A percentile compares a stretch with the other conserved stretches of the same genome.
These are phyloP conservation scores for Dothistroma pini DNA, from an alignment of 2,329 filamentous ascomycete species.

Conservation along the genomic window DNA sequence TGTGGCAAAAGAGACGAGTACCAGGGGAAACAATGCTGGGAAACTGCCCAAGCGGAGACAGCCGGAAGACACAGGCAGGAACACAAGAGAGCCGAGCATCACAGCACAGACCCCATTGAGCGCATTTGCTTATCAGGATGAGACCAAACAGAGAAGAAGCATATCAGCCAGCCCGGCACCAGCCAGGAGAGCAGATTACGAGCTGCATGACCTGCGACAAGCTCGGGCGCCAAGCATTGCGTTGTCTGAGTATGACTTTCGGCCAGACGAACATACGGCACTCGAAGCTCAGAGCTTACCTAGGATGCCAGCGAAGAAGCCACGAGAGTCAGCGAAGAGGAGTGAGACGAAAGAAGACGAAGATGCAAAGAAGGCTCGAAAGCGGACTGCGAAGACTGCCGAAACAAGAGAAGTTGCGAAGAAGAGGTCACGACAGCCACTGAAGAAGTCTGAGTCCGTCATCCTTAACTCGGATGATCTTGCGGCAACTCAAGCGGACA, in stretches of 20 bases:
- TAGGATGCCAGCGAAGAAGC: slow-evolving; percentile 6
- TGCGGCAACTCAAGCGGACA: slow-evolving; percentile 4
- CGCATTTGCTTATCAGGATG: slow-evolving; percentile 2
- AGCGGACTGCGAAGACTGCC: slow-evolving; percentile 8
- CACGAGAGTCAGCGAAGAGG: background rate
- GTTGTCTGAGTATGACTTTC: slow-evolving; percentile 20
- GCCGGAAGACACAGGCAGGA: background rate
- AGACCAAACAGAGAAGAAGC: background rate
- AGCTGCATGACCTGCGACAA: background rate
- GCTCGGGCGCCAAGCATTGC: slow-evolving; percentile 16
- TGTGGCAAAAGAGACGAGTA: background rate
- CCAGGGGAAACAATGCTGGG: slow-evolving; percentile 4
- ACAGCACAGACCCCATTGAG: background rate
- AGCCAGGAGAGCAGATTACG: background rate
- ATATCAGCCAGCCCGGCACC: background rate
- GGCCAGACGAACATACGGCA: slow-evolving; percentile 6
- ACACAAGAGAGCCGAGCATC: background rate
- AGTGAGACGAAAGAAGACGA: background rate
- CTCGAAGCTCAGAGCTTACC: background rate
- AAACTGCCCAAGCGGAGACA: slow-evolving; percentile 13
- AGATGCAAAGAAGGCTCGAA: slow-evolving; percentile 7
- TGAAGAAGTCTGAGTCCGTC: slow-evolving; percentile 28
- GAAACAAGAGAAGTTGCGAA: background rate
- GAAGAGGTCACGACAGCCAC: slow-evolving; percentile 22
- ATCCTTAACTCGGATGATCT: slow-evolving; percentile 31